Percentiles rank a stretch among this genome's conserved stretches.
phyloP scores from a whole-genome alignment of 371 early-diverging fungal genomes.

The Mortierella sp. region DNA sequence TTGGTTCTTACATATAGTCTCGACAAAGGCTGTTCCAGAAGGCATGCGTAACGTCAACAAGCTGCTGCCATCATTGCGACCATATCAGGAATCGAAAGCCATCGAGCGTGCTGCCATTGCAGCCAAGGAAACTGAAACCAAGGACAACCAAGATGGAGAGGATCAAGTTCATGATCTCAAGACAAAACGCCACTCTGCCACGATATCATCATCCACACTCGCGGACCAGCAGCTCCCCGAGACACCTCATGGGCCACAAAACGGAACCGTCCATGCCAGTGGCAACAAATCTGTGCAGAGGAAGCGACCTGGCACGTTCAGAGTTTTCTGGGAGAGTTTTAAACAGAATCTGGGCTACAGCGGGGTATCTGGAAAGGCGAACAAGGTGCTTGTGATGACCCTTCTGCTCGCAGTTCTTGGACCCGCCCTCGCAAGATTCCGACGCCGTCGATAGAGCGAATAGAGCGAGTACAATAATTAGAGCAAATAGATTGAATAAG shows the following conservation, averaged over 20 bases:
- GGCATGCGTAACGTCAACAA: slow-evolving; percentile 49
- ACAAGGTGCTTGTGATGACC: slow-evolving; percentile 16
- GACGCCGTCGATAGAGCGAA: slow-evolving; percentile 15
- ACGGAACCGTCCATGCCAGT: not conserved
- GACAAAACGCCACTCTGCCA: not conserved
- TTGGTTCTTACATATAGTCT: slow-evolving; percentile 21
- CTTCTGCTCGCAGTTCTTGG: slow-evolving; percentile 34
- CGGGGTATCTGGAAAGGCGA: slow-evolving; percentile 4
- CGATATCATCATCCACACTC: not conserved
- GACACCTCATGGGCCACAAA: not conserved
- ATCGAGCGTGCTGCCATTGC: slow-evolving; percentile 9
- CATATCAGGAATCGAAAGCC: slow-evolving; percentile 29
- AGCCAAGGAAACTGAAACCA: slow-evolving; percentile 13
- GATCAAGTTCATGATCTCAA: slow-evolving; percentile 16
- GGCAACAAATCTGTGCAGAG: not conserved
- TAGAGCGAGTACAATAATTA: not conserved
- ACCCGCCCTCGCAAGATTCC: slow-evolving; percentile 24
- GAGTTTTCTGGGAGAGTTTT: slow-evolving; percentile 32
- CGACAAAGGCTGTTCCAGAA: slow-evolving; percentile 49
- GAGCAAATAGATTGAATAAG: not conserved
- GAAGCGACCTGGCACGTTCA: slow-evolving; percentile 14
- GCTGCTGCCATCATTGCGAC: slow-evolving; percentile 15
- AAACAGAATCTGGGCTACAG: slow-evolving; percentile 27
- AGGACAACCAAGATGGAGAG: slow-evolving; percentile 3
- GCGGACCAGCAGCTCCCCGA: not conserved